Conservation (phyloP, 305 asterid genomes). For the Fraxinus nigra region DNA sequence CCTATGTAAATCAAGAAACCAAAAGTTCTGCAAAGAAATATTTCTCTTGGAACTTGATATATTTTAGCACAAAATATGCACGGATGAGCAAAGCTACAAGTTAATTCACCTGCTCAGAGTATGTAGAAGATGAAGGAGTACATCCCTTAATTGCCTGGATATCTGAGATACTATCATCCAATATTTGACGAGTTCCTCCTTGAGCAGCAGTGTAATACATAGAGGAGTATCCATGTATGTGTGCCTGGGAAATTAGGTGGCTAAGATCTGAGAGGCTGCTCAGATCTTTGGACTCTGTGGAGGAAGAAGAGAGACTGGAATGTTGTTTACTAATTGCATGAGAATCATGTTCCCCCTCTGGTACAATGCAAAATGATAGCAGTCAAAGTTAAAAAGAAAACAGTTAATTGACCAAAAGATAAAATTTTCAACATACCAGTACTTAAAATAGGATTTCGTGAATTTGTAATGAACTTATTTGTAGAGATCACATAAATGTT, state of each 20-base stretch:
- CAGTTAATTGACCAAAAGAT: background rate
- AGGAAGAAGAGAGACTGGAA: slow-evolving; percentile 39
- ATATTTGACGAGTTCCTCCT: slow-evolving; percentile 26
- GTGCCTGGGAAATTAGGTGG: slow-evolving; percentile 32
- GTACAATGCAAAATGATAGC: slow-evolving; percentile 19
- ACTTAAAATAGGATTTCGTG: slow-evolving; percentile 37
- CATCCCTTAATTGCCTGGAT: slow-evolving; percentile 25
- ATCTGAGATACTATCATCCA: slow-evolving; percentile 34
- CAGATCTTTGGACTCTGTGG: slow-evolving; percentile 36
- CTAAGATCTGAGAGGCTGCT: slow-evolving; percentile 35
- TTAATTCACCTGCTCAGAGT: slow-evolving; percentile 46
- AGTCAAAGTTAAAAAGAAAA: background rate
- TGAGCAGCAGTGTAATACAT: slow-evolving; percentile 20
- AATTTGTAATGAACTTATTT: slow-evolving; percentile 48
- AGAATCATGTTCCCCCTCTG: slow-evolving; percentile 42
- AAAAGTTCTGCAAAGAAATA: slow-evolving; percentile 9
- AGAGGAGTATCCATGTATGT: slow-evolving; percentile 26
- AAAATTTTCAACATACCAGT: slow-evolving; percentile 41
- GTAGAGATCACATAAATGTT: slow-evolving; percentile 55
- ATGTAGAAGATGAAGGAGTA: slow-evolving; percentile 34
- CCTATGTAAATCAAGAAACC: slow-evolving; percentile 6
- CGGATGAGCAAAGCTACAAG: slow-evolving; percentile 15
- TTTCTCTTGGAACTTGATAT: slow-evolving; percentile 5
- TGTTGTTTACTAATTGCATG: slow-evolving; percentile 29
- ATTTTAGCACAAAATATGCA: slow-evolving; percentile 16